phyloP scores from a whole-genome alignment of 129 eudicot genomes.

The Lonicera japonica region DNA sequence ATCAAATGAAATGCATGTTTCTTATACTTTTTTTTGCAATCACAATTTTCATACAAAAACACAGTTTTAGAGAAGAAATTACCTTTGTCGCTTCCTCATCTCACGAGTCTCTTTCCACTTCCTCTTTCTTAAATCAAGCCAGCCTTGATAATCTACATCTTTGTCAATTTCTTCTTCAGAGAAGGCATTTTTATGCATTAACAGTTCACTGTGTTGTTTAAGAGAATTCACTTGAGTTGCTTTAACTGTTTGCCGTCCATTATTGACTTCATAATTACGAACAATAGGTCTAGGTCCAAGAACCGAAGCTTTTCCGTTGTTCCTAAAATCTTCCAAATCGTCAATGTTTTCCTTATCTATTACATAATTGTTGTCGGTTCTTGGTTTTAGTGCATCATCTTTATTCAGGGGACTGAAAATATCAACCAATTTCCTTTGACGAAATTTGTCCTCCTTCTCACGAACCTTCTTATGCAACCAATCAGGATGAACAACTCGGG shows the following conservation, averaged over 20 bases:
- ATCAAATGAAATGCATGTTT: background rate
- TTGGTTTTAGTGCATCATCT: constrained; percentile 27
- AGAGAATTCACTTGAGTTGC: constrained; percentile 15
- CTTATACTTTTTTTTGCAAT: background rate
- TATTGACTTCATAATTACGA: constrained; percentile 50
- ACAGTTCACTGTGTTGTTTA: too few species aligned
- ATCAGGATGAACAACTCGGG: constrained; percentile 97
- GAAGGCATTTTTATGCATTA: constrained; percentile 25
- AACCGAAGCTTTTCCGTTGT: constrained; percentile 32
- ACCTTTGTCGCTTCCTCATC: constrained; percentile 84
- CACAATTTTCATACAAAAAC: background rate
- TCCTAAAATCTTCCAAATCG: constrained; percentile 87
- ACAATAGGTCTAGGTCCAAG: constrained; percentile 71
- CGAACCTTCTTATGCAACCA: constrained; percentile 96
- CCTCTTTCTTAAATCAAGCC: constrained; percentile 81
- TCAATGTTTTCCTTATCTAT: constrained; percentile 35
- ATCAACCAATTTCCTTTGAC: constrained; percentile 73
- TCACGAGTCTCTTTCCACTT: constrained; percentile 92
- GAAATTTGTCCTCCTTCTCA: constrained; percentile 91
- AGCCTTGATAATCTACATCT: constrained; percentile 79
- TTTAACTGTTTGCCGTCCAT: constrained; percentile 20
- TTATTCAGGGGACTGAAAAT: constrained; percentile 44
- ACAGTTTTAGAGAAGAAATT: constrained; percentile 8
- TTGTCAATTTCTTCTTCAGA: constrained; percentile 42
- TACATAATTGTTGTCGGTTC: constrained; percentile 21